Evolutionary conservation across 2,329 filamentous ascomycete genomes (phyloP).

Genomic region (Trichoderma sp.): DNA sequence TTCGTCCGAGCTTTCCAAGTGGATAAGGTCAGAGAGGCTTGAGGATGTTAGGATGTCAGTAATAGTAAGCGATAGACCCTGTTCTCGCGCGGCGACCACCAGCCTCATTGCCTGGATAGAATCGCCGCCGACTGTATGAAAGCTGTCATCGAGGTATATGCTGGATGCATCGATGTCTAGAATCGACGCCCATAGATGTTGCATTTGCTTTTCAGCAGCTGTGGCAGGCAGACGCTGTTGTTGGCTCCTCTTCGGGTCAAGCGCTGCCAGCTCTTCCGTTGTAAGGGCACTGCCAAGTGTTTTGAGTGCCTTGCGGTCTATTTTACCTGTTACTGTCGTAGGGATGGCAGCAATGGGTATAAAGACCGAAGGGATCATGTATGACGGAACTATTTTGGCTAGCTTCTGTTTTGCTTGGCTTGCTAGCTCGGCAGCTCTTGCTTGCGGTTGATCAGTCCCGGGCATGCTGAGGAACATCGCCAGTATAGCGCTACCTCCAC

Average conservation of each 20-base stretch:
- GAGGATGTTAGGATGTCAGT: background rate
- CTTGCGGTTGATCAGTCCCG: background rate
- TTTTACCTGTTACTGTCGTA: background rate
- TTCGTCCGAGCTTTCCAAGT: background rate
- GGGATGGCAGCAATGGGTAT: background rate
- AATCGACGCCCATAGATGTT: background rate
- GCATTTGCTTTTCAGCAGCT: background rate
- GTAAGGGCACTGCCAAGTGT: background rate
- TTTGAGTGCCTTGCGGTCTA: background rate
- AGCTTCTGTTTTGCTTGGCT: background rate
- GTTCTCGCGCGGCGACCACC: constrained; percentile 42
- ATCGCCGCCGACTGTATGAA: constrained; percentile 43
- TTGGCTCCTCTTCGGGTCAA: background rate
- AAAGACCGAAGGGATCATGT: background rate
- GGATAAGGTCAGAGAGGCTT: background rate
- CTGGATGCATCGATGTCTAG: background rate
- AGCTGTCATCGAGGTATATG: background rate
- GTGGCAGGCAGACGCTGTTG: background rate
- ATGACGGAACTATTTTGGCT: background rate
- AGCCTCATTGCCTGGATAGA: constrained; percentile 51
- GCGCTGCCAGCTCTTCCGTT: background rate
- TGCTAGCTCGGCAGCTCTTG: background rate
- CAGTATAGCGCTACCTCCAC: background rate
- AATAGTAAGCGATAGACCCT: background rate
- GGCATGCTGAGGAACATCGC: background rate